Evolutionary conservation across 1,284 basidiomycete species (phyloP), one percentile per base, ranked within the genome.

Genomic region (Cutaneotrichosporon daszewskae): DNA sequence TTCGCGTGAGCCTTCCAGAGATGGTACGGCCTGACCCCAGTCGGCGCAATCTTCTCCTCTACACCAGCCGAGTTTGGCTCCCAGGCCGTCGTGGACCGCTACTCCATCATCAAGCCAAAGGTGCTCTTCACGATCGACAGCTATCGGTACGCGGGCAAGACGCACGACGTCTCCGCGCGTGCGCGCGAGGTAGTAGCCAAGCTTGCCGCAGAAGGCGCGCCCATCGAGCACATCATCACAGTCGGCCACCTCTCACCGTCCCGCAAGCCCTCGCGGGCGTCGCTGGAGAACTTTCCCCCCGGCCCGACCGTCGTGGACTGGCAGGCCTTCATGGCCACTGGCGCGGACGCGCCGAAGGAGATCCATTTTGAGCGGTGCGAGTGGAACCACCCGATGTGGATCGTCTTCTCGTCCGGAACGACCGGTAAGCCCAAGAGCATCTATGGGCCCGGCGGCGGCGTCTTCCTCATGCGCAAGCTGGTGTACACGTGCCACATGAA

Each of bases 351-450:
- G 6, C 45, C 47, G 16, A 37, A 41, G 24, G 46, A 59, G 36
- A 61, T 66, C 28, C 31, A 46, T 11, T 66, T 66, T 33, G 43
- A 50, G 35, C 46, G 57, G 4, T 44, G 41, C 1, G 36, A 43
- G n/a, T 57, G 53, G 29, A 47, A 45, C 41, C 51, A 63, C 45
- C 63, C 64, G 5, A 54, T 62, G 24, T 63, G 61, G 53, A 66
- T 67, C 49, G 59, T 67, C 37, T 67, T 64, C 45, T 53, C 53
- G 3, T 58, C 54, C 0, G 71, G 71, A 2, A 71, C 71, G 3
- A 72, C 69, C 0, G 69, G 69, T 16, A 63, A 67, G 44, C 69
- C 69, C 16, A 71, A 71, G 52, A 56, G 57, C 16, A 71, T 71
- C 47, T 54, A 61, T 8, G 60, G 66, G 37, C 50, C 47, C n/a